Evolutionary conservation across 2,329 filamentous ascomycete species (phyloP).

Genomic region (Penicillium frequentans): DNA sequence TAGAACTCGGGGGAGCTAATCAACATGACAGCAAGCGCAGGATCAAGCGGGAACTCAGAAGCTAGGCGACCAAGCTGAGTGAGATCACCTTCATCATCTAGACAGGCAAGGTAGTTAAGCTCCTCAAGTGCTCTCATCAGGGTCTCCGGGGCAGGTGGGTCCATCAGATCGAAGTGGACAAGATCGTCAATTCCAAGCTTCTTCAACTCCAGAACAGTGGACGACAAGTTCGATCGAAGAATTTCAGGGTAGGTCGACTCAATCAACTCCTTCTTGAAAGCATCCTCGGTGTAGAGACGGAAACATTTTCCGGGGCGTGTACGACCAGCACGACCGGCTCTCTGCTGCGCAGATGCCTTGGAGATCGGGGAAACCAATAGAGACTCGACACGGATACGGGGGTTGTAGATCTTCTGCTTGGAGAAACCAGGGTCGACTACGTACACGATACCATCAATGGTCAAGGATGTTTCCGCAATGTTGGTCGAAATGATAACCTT

Average conservation of each 20-base stretch:
- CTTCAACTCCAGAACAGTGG: constrained; percentile 93
- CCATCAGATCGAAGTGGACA: constrained; percentile 98
- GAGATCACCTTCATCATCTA: constrained; percentile 94
- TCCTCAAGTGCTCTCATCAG: constrained; percentile 98
- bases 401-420: constrained; percentile 99
- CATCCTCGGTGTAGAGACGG: constrained; percentile 88
- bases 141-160: constrained; percentile 94
- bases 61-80: constrained; percentile 82
- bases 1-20: constrained; percentile 97
- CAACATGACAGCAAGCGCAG: constrained; percentile 92
- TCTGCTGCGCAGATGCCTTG: constrained; percentile 93
- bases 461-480: constrained; percentile 95
- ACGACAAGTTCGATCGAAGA: constrained; percentile 88
- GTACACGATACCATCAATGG: constrained; percentile 98
- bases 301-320: constrained; percentile 98
- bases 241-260: constrained; percentile 97
- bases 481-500: constrained; percentile 96
- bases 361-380: constrained; percentile 97
- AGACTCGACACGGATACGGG: constrained; percentile 92
- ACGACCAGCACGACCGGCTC: constrained; percentile 98
- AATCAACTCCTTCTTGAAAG: constrained; percentile 97
- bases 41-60: constrained; percentile 94
- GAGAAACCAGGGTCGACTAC: constrained; percentile 99
- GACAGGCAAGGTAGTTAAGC: constrained; percentile 92
- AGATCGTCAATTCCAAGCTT: constrained; percentile 94